These are phyloP conservation scores for Amauroascus verrucosus DNA, from an alignment of 2,329 filamentous ascomycete species.

Conservation along the genomic window DNA sequence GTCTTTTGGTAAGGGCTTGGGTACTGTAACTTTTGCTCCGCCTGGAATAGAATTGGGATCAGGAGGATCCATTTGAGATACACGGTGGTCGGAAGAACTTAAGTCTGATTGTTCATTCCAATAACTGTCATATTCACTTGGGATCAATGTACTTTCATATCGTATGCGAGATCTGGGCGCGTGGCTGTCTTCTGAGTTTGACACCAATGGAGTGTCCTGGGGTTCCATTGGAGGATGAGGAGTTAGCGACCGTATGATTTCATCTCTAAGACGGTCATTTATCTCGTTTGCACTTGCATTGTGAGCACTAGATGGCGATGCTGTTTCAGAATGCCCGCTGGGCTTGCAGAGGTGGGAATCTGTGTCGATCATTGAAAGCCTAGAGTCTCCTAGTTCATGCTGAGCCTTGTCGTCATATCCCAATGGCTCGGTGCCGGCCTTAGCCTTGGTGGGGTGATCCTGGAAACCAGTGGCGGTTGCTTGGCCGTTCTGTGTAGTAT, in stretches of 20 bases:
- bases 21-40: background rate
- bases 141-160: slow-evolving; percentile 26
- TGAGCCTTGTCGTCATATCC: background rate
- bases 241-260: slow-evolving; percentile 41
- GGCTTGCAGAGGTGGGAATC: background rate
- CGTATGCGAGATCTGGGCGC: slow-evolving; percentile 14
- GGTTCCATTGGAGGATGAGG: slow-evolving; percentile 17
- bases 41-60: background rate
- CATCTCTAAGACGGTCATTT: slow-evolving; percentile 37
- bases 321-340: slow-evolving; percentile 24
- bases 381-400: background rate
- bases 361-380: background rate
- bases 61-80: background rate
- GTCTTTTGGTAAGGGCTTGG: background rate
- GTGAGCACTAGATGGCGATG: slow-evolving; percentile 27
- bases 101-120: slow-evolving; percentile 21
- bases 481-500: background rate
- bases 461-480: background rate
- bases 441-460: background rate
- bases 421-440: too few relatives aligned
- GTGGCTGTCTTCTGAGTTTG: slow-evolving; percentile 12
- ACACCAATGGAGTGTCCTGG: slow-evolving; percentile 4
- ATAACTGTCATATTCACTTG: slow-evolving; percentile 31
- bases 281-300: slow-evolving; percentile 26
- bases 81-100: background rate